phyloP scores from a whole-genome alignment of 192 early-diverging fungal genomes.

The Entophlyctis luteolus region DNA sequence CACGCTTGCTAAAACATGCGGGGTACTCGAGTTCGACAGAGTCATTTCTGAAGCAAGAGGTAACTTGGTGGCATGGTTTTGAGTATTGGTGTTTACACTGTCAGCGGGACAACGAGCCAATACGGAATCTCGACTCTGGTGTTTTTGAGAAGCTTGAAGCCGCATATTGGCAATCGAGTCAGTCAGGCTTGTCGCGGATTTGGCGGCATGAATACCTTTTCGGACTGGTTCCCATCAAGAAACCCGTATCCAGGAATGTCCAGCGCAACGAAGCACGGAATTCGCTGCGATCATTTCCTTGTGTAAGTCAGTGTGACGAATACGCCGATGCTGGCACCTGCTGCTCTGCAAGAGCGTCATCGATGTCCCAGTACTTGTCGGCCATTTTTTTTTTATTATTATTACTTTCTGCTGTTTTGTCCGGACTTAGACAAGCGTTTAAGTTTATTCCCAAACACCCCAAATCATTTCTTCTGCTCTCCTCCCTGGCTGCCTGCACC shows the following conservation, averaged over 20 bases:
- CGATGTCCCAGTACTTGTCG: slow-evolving; percentile 45
- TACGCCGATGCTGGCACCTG: slow-evolving; percentile 18
- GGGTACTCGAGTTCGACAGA: slow-evolving; percentile 39
- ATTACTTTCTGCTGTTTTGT: too few species aligned
- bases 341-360: slow-evolving; percentile 43
- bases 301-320: not conserved
- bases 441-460: too few species aligned
- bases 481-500: too few species aligned
- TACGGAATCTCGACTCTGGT: slow-evolving; percentile 41
- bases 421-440: too few species aligned
- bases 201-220: slow-evolving; percentile 17
- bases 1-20: slow-evolving; percentile 33
- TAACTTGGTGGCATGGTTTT: not conserved
- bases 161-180: not conserved
- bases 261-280: slow-evolving; percentile 37
- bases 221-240: slow-evolving; percentile 37
- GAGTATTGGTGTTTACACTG: slow-evolving; percentile 22
- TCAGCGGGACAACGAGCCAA: slow-evolving; percentile 39
- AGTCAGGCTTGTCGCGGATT: not conserved
- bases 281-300: slow-evolving; percentile 28
- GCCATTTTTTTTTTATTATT: slow-evolving; percentile 38
- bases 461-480: too few species aligned
- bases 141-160: slow-evolving; percentile 33
- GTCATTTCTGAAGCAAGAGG: slow-evolving; percentile 9
- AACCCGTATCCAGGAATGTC: slow-evolving; percentile 44